phyloP scores from a whole-genome alignment of 345 rosid genomes.

The Euphorbia pulcherrima region DNA sequence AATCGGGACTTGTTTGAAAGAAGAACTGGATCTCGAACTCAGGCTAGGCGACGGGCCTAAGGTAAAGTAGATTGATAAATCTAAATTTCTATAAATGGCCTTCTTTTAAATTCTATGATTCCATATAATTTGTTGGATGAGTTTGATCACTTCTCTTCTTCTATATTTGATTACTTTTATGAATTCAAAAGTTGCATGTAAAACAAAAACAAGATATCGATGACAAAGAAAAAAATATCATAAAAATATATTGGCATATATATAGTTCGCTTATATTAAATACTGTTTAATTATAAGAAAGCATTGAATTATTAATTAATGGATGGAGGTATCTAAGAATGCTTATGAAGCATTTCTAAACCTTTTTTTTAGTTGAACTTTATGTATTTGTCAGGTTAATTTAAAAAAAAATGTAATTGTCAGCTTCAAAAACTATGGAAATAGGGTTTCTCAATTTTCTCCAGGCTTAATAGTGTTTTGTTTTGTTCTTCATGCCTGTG shows the following conservation, averaged over 20 bases:
- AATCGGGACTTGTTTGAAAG: constrained; percentile 37
- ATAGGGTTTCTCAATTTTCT: background rate
- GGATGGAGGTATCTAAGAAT: background rate
- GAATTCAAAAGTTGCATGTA: constrained; percentile 29
- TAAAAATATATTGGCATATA: constrained; percentile 7
- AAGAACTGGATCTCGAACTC: constrained; percentile 92
- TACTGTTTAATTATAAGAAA: background rate
- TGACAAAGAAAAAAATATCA: constrained; percentile 10
- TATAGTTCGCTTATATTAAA: background rate
- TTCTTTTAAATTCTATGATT: background rate
- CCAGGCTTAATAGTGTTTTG: background rate
- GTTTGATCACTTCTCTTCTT: constrained; percentile 26
- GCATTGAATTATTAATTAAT: constrained; percentile 7
- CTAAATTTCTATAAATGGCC: background rate
- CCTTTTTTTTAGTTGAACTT: background rate
- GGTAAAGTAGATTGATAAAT: constrained; percentile 37
- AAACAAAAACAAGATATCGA: constrained; percentile 20
- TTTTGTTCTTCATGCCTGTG: background rate
- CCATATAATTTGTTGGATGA: constrained; percentile 18
- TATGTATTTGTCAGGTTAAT: no score
- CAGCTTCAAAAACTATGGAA: background rate
- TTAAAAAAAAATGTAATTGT: no score
- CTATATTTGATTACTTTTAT: constrained; percentile 15
- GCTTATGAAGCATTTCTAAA: background rate
- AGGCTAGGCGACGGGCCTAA: constrained; percentile 70